phyloP scores from a whole-genome alignment of 2,329 filamentous ascomycete species.

The Geosmithia flava region DNA sequence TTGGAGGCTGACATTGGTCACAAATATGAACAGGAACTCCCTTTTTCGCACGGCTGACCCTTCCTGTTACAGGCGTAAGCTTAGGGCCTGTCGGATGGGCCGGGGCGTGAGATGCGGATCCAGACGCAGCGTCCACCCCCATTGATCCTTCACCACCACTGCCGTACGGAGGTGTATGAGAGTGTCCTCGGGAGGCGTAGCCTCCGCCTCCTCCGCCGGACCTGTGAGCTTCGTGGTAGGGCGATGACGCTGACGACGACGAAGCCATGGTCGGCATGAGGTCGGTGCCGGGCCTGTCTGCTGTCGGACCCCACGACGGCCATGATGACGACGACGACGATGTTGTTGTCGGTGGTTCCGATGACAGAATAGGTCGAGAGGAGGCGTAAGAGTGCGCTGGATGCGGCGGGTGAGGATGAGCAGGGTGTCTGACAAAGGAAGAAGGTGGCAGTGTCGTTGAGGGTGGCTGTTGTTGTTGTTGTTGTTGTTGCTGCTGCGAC shows the following conservation, averaged over 20 bases:
- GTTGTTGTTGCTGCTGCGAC: slow-evolving; percentile 5
- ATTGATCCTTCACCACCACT: neutral
- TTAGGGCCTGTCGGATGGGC: slow-evolving; percentile 17
- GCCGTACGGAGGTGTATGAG: neutral
- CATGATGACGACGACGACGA: neutral
- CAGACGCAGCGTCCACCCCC: neutral
- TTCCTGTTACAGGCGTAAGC: slow-evolving; percentile 42
- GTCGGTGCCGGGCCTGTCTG: slow-evolving; percentile 34
- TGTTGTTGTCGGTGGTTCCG: neutral
- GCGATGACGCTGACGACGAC: neutral
- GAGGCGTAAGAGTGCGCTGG: neutral
- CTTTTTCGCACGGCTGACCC: slow-evolving; percentile 46
- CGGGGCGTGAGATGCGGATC: neutral
- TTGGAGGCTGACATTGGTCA: slow-evolving; percentile 36
- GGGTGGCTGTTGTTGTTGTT: slow-evolving; percentile 11
- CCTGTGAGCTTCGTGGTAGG: slow-evolving; percentile 8
- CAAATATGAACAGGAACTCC: slow-evolving; percentile 45
- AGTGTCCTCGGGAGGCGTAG: neutral
- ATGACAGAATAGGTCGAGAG: neutral
- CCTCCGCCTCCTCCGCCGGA: slow-evolving; percentile 6
- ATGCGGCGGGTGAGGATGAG: neutral
- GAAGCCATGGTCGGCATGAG: slow-evolving; percentile 23
- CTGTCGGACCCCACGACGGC: slow-evolving; percentile 2
- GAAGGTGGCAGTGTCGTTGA: neutral
- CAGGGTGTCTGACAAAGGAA: neutral